Evolutionary conservation across 2,329 filamentous ascomycete genomes (phyloP).

Genomic region (Magnaporthiopsis incrustans): DNA sequence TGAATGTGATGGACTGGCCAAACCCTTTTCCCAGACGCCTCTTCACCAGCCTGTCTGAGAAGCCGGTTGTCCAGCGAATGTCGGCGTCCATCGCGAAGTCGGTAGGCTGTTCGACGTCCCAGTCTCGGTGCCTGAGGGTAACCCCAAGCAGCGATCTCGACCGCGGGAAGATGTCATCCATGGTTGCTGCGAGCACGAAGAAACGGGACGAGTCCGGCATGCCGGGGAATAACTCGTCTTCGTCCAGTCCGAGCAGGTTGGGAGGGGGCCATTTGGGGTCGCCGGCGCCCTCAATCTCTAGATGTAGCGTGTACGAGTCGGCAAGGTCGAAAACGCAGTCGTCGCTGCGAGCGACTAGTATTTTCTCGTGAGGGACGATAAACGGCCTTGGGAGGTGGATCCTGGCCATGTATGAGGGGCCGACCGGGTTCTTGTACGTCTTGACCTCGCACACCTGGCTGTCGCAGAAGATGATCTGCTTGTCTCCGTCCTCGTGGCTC

Average conservation of each 20-base stretch:
- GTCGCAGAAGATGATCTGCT: slow-evolving; percentile 42
- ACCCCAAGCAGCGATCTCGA: slow-evolving; percentile 23
- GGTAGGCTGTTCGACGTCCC: slow-evolving; percentile 24
- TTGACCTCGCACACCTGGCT: slow-evolving; percentile 46
- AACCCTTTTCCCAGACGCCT: slow-evolving; percentile 30
- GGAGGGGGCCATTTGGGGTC: slow-evolving; percentile 45
- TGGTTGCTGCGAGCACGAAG: slow-evolving; percentile 34
- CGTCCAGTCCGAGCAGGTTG: slow-evolving; percentile 25
- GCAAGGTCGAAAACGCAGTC: slow-evolving; percentile 39
- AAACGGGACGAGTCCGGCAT: slow-evolving; percentile 19
- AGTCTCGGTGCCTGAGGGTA: slow-evolving; percentile 26
- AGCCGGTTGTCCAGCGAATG: slow-evolving; percentile 36
- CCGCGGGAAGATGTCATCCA: slow-evolving; percentile 33
- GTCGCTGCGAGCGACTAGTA: slow-evolving; percentile 40
- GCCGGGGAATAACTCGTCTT: slow-evolving; percentile 17
- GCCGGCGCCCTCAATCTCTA: slow-evolving; percentile 45
- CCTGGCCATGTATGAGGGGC: slow-evolving; percentile 36
- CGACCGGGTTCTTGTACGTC: slow-evolving; percentile 39
- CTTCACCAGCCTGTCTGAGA: slow-evolving; percentile 23
- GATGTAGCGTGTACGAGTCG: slow-evolving; percentile 39
- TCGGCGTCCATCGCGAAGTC: slow-evolving; percentile 42
- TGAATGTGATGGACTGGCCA: slow-evolving; percentile 35
- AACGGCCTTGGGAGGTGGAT: slow-evolving; percentile 42
- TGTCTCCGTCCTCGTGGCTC: slow-evolving; percentile 25
- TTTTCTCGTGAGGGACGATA: slow-evolving; percentile 41